Evolutionary conservation across 495 filamentous ascomycete genomes (phyloP).

Genomic region (Xylaria longipes): DNA sequence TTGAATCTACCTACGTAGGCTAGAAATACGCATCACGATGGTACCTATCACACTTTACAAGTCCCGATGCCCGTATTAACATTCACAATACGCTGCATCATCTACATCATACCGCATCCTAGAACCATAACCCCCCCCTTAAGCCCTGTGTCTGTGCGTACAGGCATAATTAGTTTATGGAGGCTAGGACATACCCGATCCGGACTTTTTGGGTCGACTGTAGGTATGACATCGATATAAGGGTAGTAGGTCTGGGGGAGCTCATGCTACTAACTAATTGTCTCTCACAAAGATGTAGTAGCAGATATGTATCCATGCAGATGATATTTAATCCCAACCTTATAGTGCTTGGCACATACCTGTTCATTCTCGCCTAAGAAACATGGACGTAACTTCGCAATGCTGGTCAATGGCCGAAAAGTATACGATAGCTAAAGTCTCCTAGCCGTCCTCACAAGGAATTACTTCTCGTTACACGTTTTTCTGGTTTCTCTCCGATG

Average conservation of each 20-base stretch:
- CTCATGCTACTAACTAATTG: neutral
- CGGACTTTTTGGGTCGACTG: neutral
- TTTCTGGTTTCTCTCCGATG: neutral
- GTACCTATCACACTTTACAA: neutral
- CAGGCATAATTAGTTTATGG: neutral
- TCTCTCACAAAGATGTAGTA: too few relatives aligned
- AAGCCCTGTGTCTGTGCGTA: too few relatives aligned
- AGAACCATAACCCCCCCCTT: too few relatives aligned
- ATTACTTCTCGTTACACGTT: neutral
- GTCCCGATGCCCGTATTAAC: neutral
- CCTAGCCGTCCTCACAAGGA: neutral
- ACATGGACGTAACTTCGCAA: too few relatives aligned
- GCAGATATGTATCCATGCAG: too few relatives aligned
- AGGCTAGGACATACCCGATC: neutral
- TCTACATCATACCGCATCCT: neutral
- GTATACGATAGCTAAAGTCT: neutral
- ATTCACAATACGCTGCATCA: neutral
- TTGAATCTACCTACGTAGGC: too few relatives aligned
- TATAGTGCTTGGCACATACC: too few relatives aligned
- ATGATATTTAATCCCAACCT: too few relatives aligned
- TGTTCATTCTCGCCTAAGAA: too few relatives aligned
- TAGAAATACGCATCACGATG: too few relatives aligned
- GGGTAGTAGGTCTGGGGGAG: neutral
- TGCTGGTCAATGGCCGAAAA: too few relatives aligned
- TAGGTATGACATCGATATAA: neutral